Evolutionary conservation across 75 land plant species (phyloP).

Genomic region (Sequoiadendron giganteum): DNA sequence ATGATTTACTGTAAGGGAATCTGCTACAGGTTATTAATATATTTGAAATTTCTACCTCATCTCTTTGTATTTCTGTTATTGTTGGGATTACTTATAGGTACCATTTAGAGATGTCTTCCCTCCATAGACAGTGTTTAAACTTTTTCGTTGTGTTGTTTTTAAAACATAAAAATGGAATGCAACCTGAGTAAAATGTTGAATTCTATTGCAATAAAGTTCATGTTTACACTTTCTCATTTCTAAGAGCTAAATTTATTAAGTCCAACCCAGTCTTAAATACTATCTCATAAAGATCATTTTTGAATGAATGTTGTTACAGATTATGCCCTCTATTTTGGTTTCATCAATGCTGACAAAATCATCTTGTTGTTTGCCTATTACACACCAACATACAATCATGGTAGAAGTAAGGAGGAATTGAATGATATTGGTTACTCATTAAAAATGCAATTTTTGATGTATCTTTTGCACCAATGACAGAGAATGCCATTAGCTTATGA

Average conservation of each 20-base stretch:
- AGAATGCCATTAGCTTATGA: slow-evolving; percentile 59
- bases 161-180: background rate
- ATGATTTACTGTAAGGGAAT: background rate
- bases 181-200: background rate
- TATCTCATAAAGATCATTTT: background rate
- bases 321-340: background rate
- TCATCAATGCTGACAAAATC: background rate
- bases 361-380: background rate
- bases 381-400: background rate
- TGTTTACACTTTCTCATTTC: background rate
- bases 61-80: background rate
- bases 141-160: background rate
- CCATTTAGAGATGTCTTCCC: background rate
- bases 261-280: background rate
- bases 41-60: background rate
- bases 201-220: background rate
- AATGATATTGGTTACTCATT: background rate
- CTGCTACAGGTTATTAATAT: background rate
- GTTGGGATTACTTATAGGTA: background rate
- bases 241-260: background rate
- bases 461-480: slow-evolving; percentile 22
- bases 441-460: background rate
- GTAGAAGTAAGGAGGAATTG: background rate
- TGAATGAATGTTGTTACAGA: background rate
- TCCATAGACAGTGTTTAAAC: background rate